Percentiles rank a stretch among this genome's conserved stretches.
Conservation (phyloP, 495 filamentous ascomycete genomes). For the Evansstolkia leycettana region DNA sequence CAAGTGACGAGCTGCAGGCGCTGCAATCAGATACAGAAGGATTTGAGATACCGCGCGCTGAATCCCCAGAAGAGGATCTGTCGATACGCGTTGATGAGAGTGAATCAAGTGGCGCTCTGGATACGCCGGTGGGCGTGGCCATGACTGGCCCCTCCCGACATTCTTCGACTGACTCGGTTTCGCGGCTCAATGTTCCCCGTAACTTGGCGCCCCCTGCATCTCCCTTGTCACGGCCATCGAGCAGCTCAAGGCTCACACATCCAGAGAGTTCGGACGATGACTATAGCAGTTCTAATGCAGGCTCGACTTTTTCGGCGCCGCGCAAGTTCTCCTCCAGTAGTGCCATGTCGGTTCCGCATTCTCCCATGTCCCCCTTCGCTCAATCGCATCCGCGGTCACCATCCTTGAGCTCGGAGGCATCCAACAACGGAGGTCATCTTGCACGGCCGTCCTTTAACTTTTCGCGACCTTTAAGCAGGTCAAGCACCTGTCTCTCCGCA, state of each 20-base stretch:
- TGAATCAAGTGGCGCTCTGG: slow-evolving; percentile 3
- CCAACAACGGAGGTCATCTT: slow-evolving; percentile 44
- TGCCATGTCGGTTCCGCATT: slow-evolving; percentile 57
- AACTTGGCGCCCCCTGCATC: slow-evolving; percentile 45
- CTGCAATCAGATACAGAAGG: slow-evolving; percentile 14
- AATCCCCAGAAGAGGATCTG: slow-evolving; percentile 36
- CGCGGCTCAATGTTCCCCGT: slow-evolving; percentile 30
- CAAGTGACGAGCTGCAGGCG: not conserved
- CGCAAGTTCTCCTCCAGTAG: slow-evolving; percentile 78
- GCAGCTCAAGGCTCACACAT: slow-evolving; percentile 43
- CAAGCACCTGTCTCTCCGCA: slow-evolving; percentile 46
- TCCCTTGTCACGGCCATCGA: slow-evolving; percentile 39
- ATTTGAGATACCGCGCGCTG: slow-evolving; percentile 31
- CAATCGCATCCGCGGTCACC: slow-evolving; percentile 56
- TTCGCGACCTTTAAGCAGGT: slow-evolving; percentile 76
- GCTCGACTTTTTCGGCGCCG: slow-evolving; percentile 39
- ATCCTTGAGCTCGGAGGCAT: slow-evolving; percentile 69
- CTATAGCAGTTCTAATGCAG: slow-evolving; percentile 37
- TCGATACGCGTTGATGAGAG: slow-evolving; percentile 4
- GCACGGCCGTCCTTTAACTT: slow-evolving; percentile 81
- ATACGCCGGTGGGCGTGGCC: slow-evolving; percentile 9
- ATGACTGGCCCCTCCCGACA: slow-evolving; percentile 17
- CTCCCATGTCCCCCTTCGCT: slow-evolving; percentile 48
- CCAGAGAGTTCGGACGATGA: slow-evolving; percentile 57
- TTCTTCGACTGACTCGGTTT: slow-evolving; percentile 34